Conservation (phyloP, 1,139 yeast genomes). For the Sugiyamaella japonica region DNA sequence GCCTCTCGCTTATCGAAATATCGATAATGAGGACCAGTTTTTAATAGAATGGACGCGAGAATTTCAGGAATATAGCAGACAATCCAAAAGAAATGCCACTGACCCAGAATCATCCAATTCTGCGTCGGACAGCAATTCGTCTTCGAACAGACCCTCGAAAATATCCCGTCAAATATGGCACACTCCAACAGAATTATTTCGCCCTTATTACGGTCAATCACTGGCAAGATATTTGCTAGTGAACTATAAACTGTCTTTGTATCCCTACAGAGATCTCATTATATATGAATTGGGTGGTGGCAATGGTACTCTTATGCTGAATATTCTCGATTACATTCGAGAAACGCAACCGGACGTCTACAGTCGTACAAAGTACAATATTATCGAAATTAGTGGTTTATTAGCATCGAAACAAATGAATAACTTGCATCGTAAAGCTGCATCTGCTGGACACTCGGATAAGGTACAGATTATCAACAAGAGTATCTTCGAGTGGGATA, state of each 20-base stretch:
- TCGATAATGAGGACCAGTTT: conserved; percentile 68
- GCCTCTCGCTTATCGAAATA: conserved; percentile 55
- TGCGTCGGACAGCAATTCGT: background rate
- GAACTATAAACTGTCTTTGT: conserved; percentile 66
- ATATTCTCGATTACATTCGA: conserved; percentile 67
- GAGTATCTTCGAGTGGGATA: conserved; percentile 75
- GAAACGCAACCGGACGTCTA: conserved; percentile 71
- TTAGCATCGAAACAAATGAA: conserved; percentile 62
- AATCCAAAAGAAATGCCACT: conserved; percentile 21
- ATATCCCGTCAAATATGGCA: conserved; percentile 73
- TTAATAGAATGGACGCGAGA: conserved; percentile 66
- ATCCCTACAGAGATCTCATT: conserved; percentile 62
- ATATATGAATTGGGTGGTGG: conserved; percentile 93
- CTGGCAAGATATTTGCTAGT: conserved; percentile 70
- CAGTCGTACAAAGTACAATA: conserved; percentile 62
- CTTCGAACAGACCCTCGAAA: conserved; percentile 31
- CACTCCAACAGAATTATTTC: conserved; percentile 81
- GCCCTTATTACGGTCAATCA: conserved; percentile 82
- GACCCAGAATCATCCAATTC: conserved; percentile 5
- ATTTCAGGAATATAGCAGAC: conserved; percentile 57
- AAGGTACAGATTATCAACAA: conserved; percentile 68
- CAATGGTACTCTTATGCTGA: conserved; percentile 81
- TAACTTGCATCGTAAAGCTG: conserved; percentile 34
- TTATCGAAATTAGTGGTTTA: conserved; percentile 73
- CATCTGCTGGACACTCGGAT: conserved; percentile 47